A percentile compares a stretch with the other conserved stretches of the same genome.
Evolutionary conservation across 2,329 filamentous ascomycete species (phyloP).

Genomic region (Hymenoscyphus salicellus): DNA sequence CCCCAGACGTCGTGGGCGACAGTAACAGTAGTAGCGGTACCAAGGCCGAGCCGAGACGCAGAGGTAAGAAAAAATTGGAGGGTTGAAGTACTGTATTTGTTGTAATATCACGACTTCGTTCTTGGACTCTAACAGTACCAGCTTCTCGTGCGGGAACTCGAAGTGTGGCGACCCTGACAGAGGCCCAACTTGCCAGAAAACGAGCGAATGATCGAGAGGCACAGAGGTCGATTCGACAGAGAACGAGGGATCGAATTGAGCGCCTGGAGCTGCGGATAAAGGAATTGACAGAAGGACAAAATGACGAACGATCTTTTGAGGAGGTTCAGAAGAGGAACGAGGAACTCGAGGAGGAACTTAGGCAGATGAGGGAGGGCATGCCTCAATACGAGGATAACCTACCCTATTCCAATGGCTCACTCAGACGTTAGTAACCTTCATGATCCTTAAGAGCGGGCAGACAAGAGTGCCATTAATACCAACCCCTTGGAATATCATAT

Average conservation of each 20-base stretch:
- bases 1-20: slow-evolving; percentile 3
- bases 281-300: slow-evolving; percentile 58
- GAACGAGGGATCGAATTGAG: slow-evolving; percentile 84
- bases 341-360: slow-evolving; percentile 52
- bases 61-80: slow-evolving; percentile 24
- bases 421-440: slow-evolving; percentile 10
- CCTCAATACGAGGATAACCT: slow-evolving; percentile 18
- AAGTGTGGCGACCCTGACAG: slow-evolving; percentile 82
- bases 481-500: not conserved
- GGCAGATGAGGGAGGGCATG: slow-evolving; percentile 25
- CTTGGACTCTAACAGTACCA: slow-evolving; percentile 22
- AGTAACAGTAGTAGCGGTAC: slow-evolving; percentile 3
- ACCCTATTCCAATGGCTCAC: slow-evolving; percentile 5
- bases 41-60: slow-evolving; percentile 26
- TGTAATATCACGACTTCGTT: not conserved
- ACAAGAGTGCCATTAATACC: not conserved
- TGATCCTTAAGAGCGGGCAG: not conserved
- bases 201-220: slow-evolving; percentile 59
- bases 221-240: slow-evolving; percentile 63
- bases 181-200: slow-evolving; percentile 83
- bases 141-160: slow-evolving; percentile 53
- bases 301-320: slow-evolving; percentile 50
- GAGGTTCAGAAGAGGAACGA: slow-evolving; percentile 52
- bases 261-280: slow-evolving; percentile 70
- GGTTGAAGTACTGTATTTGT: not conserved